Base-by-base conservation (phyloP, 345 rosid species). In the Passiflora organensis region DNA sequence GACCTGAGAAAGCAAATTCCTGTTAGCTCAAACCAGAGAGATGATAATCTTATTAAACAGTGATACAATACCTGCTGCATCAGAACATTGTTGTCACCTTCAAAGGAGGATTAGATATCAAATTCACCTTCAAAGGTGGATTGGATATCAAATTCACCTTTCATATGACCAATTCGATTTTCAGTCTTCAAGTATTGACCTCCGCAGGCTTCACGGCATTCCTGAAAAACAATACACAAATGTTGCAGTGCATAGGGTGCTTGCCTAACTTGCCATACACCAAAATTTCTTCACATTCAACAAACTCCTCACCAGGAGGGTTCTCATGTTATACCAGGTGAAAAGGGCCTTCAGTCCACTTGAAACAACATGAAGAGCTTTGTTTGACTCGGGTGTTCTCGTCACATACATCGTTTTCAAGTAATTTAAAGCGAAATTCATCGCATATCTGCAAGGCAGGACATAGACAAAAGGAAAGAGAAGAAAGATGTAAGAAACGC, bases 181-280 rank as follows among this genome's bases (percentile, higher is more conserved):
- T 91, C 96, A 28, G 94, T 84, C 80, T 86, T 91, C 64, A 86
- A 49, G 32, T 96, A 95, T 74, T 91, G 98, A 44, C 96, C 98
- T 71, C 95, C 96, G 59, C 88, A 81, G 46, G 96, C 98, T 81
- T 91, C 98, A 58, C 95, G 98, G 18, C 98, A 88, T 82, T 91
- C 98, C 98, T 87, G 4, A 16, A 48, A 69, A 13, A 37, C 32
- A 19, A 23, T 42, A 46, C n/a, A 55, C 49, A 19, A 43, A 50
- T 42, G 43, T 32, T 38, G 13, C 34, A 2, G 8, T 28, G 3
- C 34, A 28, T 2, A 52, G 16, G 45, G 28, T 1, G 28, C 49
- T 54, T 41, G 20, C 12, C 8, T 28, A 28, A 8, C 34, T 28
- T 28, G 8, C 34, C 34, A 36, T 15, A 15, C 5, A 43, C 41